Conservation (phyloP, 371 early-diverging fungal genomes). For the Rhizopus microsporus region DNA sequence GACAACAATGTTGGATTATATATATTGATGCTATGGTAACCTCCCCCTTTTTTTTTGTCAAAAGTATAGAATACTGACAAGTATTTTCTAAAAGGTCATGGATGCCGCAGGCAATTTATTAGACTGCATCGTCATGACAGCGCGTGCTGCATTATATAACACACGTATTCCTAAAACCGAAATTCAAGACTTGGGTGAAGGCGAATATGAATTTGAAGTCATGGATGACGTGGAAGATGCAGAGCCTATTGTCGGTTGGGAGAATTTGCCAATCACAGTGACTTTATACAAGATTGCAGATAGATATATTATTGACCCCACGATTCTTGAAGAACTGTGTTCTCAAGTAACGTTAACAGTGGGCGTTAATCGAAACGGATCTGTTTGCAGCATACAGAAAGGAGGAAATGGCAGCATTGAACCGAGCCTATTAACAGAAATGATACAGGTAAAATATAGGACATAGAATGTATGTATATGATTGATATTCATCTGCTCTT, state of each 20-base stretch:
- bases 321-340: slow-evolving; percentile 84
- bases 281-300: slow-evolving; percentile 87
- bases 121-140: slow-evolving; percentile 83
- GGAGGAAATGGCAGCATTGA: slow-evolving; percentile 74
- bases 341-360: slow-evolving; percentile 80
- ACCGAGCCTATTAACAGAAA: slow-evolving; percentile 75
- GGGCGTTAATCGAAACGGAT: slow-evolving; percentile 77
- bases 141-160: slow-evolving; percentile 83
- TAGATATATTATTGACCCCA: slow-evolving; percentile 84
- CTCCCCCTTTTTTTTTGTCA: neutral
- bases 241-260: slow-evolving; percentile 72
- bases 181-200: slow-evolving; percentile 70
- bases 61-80: neutral
- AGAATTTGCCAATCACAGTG: slow-evolving; percentile 77
- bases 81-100: slow-evolving; percentile 56
- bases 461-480: slow-evolving; percentile 13
- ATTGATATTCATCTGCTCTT: slow-evolving; percentile 5
- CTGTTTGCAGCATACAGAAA: slow-evolving; percentile 86
- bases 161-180: slow-evolving; percentile 84
- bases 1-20: slow-evolving; percentile 88
- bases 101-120: slow-evolving; percentile 87
- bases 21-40: slow-evolving; percentile 87
- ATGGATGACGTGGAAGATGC: slow-evolving; percentile 86
- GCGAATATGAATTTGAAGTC: slow-evolving; percentile 86
- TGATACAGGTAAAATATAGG: slow-evolving; percentile 55